Conservation (phyloP, 73 alveolate genomes). For the Paramecium biaurelia region DNA sequence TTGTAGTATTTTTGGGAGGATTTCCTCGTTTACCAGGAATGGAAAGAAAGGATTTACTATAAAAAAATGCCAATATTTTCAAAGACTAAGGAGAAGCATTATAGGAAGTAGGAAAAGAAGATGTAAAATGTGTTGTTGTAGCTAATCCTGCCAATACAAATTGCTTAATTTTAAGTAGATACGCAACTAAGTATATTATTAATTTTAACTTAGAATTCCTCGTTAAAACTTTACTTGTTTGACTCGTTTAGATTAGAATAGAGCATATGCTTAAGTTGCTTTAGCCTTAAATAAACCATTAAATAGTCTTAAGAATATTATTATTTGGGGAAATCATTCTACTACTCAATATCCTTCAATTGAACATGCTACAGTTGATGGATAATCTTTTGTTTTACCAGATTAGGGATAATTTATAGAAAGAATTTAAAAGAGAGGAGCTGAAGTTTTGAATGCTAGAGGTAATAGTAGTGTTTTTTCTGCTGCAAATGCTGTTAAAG, state of each 20-base stretch:
- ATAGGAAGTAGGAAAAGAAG: conserved; percentile 80
- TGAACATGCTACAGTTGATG: conserved; percentile 59
- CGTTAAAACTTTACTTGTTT: conserved; percentile 82
- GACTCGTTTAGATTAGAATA: conserved; percentile 88
- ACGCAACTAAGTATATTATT: conserved; percentile 67
- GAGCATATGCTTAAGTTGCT: conserved; percentile 76
- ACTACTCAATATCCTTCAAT: conserved; percentile 75
- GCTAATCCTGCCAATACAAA: conserved; percentile 95
- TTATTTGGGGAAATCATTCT: conserved; percentile 93
- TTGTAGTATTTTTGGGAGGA: conserved; percentile 85
- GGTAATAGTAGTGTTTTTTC: conserved; percentile 79
- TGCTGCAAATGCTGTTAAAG: conserved; percentile 90
- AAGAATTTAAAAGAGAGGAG: conserved; percentile 88
- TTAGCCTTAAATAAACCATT: conserved; percentile 59
- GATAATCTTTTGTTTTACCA: background rate
- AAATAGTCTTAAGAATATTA: conserved; percentile 67
- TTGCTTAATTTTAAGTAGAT: conserved; percentile 77
- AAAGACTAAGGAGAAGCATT: conserved; percentile 84
- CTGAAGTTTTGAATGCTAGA: conserved; percentile 80
- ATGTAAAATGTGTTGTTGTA: conserved; percentile 83
- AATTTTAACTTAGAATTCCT: conserved; percentile 66
- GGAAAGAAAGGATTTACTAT: conserved; percentile 89
- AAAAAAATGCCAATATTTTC: conserved; percentile 83
- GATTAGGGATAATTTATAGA: conserved; percentile 61
- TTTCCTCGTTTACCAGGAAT: conserved; percentile 90